Conservation (phyloP, 345 rosid species). For the Excoecaria cochinchinensis region DNA sequence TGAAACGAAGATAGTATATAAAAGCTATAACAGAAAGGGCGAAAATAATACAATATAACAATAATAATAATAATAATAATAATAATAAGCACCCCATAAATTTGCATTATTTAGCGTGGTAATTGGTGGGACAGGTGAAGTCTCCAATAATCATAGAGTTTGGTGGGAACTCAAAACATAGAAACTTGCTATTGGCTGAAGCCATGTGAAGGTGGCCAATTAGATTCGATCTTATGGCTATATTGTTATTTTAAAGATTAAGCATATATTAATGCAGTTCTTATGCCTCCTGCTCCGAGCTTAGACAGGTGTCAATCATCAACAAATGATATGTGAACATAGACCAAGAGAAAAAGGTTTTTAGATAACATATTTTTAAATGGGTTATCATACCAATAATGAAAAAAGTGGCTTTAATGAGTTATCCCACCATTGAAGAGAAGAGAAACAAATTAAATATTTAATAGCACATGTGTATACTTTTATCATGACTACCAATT, state of each 20-base stretch:
- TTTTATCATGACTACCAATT: slow-evolving; percentile 17
- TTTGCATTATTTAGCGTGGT: neutral
- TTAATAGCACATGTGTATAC: slow-evolving; percentile 3
- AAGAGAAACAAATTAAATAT: neutral
- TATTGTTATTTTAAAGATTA: too few relatives aligned
- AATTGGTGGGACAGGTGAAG: neutral
- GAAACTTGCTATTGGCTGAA: slow-evolving; percentile 14
- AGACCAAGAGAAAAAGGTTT: slow-evolving; percentile 13
- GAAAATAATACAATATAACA: too few relatives aligned
- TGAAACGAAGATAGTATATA: too few relatives aligned
- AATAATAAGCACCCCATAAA: too few relatives aligned
- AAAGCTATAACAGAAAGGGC: too few relatives aligned
- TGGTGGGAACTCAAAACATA: slow-evolving; percentile 16
- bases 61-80: too few relatives aligned
- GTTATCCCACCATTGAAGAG: neutral
- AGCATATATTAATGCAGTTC: neutral
- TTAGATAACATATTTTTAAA: neutral
- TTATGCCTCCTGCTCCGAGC: slow-evolving; percentile 25
- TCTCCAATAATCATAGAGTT: slow-evolving; percentile 14
- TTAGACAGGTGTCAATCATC: slow-evolving; percentile 43
- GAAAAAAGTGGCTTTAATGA: neutral
- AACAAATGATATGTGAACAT: slow-evolving; percentile 34
- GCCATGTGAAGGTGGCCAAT: slow-evolving; percentile 35
- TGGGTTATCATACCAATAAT: slow-evolving; percentile 12
- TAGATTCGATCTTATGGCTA: slow-evolving; percentile 29